These are phyloP conservation scores for Suillus decipiens DNA, from an alignment of 768 basidiomycete species.

Conservation along the genomic window DNA sequence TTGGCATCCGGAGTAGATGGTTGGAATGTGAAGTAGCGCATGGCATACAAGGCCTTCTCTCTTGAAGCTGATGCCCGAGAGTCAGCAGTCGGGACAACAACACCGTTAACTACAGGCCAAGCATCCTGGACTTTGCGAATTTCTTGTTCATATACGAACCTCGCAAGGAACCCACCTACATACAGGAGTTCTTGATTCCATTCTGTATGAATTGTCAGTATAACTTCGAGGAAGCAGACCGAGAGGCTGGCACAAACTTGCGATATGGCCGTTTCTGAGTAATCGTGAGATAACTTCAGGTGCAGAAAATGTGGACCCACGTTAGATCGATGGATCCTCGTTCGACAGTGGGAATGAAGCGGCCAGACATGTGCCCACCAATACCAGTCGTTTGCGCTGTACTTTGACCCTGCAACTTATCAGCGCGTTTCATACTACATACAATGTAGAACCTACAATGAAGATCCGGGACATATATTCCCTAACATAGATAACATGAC, in stretches of 20 bases:
- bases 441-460: conserved; percentile 49
- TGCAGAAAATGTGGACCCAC: conserved; percentile 41
- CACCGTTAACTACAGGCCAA: conserved; percentile 23
- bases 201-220: conserved; percentile 39
- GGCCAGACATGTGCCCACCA: conserved; percentile 61
- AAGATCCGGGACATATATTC: conserved; percentile 62
- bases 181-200: conserved; percentile 92
- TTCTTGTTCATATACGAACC: conserved; percentile 84
- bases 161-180: conserved; percentile 78
- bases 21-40: conserved; percentile 87
- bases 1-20: conserved; percentile 80
- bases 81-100: not conserved
- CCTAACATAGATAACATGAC: conserved; percentile 35
- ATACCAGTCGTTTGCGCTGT: conserved; percentile 89
- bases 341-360: conserved; percentile 95
- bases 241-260: conserved; percentile 44
- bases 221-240: not conserved
- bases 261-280: conserved; percentile 79
- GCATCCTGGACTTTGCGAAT: conserved; percentile 49
- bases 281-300: conserved; percentile 4
- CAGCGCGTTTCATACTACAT: not conserved
- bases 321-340: conserved; percentile 89
- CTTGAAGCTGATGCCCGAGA: not conserved
- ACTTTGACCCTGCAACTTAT: conserved; percentile 65
- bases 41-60: conserved; percentile 58